Conservation (phyloP, 345 rosid genomes). For the Gynandropsis gynandra region DNA sequence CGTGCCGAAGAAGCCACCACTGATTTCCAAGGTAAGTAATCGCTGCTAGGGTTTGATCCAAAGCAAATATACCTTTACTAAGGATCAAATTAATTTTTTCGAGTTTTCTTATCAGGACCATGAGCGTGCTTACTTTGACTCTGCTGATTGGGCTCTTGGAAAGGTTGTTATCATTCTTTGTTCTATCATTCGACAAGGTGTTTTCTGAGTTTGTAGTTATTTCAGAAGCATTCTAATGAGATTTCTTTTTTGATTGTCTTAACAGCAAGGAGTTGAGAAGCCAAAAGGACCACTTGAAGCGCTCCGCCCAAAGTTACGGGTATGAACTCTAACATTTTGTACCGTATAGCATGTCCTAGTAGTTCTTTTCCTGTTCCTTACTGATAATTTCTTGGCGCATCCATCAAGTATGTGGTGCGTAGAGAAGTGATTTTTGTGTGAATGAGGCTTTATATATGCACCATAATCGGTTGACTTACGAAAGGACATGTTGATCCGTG, state of each 20-base stretch:
- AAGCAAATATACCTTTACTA: too few species aligned
- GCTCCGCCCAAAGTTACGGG: slow-evolving; percentile 98
- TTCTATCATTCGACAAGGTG: neutral
- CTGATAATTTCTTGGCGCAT: too few species aligned
- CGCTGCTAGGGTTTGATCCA: too few species aligned
- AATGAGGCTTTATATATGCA: too few species aligned
- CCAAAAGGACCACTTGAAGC: slow-evolving; percentile 99
- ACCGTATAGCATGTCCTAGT: neutral
- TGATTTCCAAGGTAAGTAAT: slow-evolving; percentile 74
- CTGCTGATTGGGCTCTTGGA: slow-evolving; percentile 99
- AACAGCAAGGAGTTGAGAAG: slow-evolving; percentile 95
- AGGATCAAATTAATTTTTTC: too few species aligned
- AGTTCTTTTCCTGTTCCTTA: neutral
- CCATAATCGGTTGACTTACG: too few species aligned
- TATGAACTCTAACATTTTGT: slow-evolving; percentile 14
- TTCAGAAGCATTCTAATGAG: slow-evolving; percentile 16
- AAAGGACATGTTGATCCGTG: too few species aligned
- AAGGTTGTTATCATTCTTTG: slow-evolving; percentile 29
- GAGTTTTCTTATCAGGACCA: slow-evolving; percentile 49
- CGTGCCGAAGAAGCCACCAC: slow-evolving; percentile 96
- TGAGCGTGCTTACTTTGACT: slow-evolving; percentile 95
- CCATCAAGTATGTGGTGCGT: neutral
- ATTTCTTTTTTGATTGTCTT: slow-evolving; percentile 1
- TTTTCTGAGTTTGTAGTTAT: slow-evolving; percentile 6
- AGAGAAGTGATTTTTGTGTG: neutral